Base-by-base conservation (phyloP, 139 green algal genomes). In the Auxenochlorella pyrenoidosa region DNA sequence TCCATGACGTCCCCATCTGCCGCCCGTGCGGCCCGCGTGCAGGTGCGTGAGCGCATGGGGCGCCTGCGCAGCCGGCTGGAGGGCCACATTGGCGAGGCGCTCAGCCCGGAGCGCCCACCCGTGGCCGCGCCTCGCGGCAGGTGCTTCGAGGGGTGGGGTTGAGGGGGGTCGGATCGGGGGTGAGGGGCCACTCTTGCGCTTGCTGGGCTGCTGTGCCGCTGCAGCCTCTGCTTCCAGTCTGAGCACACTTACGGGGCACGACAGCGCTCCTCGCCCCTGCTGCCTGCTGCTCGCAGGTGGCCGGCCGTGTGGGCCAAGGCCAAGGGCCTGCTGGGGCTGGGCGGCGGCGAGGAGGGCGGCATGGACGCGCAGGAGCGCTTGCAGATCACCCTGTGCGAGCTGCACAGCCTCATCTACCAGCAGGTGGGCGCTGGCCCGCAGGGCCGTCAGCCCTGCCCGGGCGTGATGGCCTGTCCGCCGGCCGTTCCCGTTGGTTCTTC, bases 1-100 rank as follows among this genome's bases (percentile, higher is more conserved):
- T n/a, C n/a, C n/a, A n/a, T n/a, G n/a, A n/a, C n/a, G 47, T 54
- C 8, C 47, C 47, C 10, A 6, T 54, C 10, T 6, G 8, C 47
- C 10, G 47, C 47, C 47, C 10, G 47, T 10, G 8, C 10, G 47
- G 8, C 47, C 47, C 47, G 47, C 6, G 6, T 75, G 81, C 91
- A 96, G 94, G 91, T 97, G 79, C 91, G 89, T 3, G 82, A 86
- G 0, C 88, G 94, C 44, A 92, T 97, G 87, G 85, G 88, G 72
- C 80, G 85, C 34, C 88, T 97, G 70, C 90, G 87, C 75, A 85
- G 91, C 54, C 82, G 92, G 85, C 91, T 97, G 71, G 89, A 89
- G 71, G 72, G 70, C 21, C 70, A 93, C 2, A 84, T 93, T 32
- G 43, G 13, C 0, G 47, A 60, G 10, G 90, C 89, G 38, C 79